Base-by-base conservation (phyloP, 495 filamentous ascomycete species). In the Trichoderma parareesei region DNA sequence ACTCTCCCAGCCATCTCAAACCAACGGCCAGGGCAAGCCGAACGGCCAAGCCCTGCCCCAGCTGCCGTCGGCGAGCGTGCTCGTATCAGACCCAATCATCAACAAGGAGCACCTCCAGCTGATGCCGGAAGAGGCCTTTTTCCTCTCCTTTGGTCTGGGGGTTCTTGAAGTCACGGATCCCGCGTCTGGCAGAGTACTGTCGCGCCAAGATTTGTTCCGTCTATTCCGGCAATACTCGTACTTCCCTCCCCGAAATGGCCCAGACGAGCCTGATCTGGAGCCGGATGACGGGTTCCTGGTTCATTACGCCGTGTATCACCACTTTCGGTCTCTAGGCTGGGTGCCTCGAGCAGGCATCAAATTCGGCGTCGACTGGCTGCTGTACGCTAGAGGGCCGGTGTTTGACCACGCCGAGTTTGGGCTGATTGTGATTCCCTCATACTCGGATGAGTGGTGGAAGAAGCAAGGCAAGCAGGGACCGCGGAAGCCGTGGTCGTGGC, bases 291-390 rank as follows among this genome's bases (percentile, higher is more conserved):
- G 89, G 0, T 98, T 99, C 75, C 78, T 97, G 55, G 71, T 94
- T 33, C 86, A 88, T 42, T 99, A 98, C 71, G 84, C 85, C 40
- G 90, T 89, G 14, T 99, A 97, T 71, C 94, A 99, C 70, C 94
- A 99, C 74, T 99, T 94, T 77, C 90, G 94, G 35, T 95, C 92
- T 7, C 82, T 98, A 0, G 94, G 94, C 59, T 99, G 94, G 94
- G 90, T 97, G n/a, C 86, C 93, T 1, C 89, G 95, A 18, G 85
- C 90, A 35, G 94, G 95, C 48, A 85, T 96, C 69, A 99, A 99
- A 74, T 99, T 99, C 71, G 90, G 88, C 64, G 89, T 90, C 37
- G 95, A 99, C 74, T 96, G 88, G 76, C 80, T 99, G 33, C 82
- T 99, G 35, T 99, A 99, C 77, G 86, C 92, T 65, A 88, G 92